These are phyloP conservation scores for Ulmus americana DNA, from an alignment of 331 rosid species.

Conservation along the genomic window DNA sequence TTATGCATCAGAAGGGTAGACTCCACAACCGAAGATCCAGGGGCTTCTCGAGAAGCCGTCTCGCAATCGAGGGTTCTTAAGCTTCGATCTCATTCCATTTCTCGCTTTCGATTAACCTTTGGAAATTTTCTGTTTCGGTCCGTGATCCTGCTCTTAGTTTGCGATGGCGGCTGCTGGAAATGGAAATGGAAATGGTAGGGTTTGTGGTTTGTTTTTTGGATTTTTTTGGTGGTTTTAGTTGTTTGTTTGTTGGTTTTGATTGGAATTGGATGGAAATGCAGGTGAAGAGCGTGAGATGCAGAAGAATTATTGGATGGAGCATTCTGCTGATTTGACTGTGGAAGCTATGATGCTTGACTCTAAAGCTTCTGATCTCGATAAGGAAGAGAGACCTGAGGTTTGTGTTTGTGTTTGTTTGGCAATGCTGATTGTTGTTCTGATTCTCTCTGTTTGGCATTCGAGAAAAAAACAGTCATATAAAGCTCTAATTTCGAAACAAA, in stretches of 20 bases:
- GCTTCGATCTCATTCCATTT: too few relatives aligned
- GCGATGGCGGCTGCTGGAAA: conserved; percentile 7
- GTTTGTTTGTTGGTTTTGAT: neutral
- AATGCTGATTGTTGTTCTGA: neutral
- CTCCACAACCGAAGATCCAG: conserved; percentile 13
- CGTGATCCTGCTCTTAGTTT: neutral
- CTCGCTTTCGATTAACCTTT: neutral
- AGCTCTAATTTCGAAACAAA: too few relatives aligned
- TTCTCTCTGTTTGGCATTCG: neutral
- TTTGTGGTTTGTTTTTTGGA: neutral
- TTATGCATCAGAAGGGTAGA: conserved; percentile 13
- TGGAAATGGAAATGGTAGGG: neutral
- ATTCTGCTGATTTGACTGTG: conserved; percentile 56
- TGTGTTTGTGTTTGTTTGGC: neutral
- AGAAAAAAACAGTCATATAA: too few relatives aligned
- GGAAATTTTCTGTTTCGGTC: neutral
- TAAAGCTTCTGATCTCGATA: conserved; percentile 84
- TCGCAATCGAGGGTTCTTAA: conserved; percentile 17
- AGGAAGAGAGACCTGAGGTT: conserved; percentile 94
- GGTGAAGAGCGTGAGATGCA: conserved; percentile 61
- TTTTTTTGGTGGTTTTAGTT: neutral
- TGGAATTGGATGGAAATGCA: neutral
- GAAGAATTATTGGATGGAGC: conserved; percentile 76
- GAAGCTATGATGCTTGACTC: conserved; percentile 98
- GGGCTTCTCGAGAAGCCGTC: conserved; percentile 16